Percentiles rank a stretch among this genome's conserved stretches.
phyloP scores from a whole-genome alignment of 768 basidiomycete genomes.

The Daedaleopsis nitida region DNA sequence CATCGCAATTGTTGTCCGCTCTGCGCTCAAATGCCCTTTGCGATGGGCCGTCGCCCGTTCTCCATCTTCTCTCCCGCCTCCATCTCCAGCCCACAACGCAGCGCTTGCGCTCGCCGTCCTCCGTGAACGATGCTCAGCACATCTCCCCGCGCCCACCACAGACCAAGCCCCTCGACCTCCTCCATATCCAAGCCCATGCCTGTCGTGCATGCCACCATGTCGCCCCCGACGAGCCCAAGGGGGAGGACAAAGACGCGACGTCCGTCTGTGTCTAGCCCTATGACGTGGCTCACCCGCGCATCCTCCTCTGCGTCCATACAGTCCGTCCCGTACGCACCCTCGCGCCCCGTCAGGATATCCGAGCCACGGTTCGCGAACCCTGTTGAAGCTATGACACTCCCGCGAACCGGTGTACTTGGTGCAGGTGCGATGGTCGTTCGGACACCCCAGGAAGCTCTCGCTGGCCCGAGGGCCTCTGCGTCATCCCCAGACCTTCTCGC shows the following conservation, averaged over 20 bases:
- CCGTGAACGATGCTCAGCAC: slow-evolving; percentile 14
- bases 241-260: slow-evolving; percentile 31
- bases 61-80: slow-evolving; percentile 4
- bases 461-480: slow-evolving; percentile 28
- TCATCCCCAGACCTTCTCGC: slow-evolving; percentile 19
- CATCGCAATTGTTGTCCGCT: slow-evolving; percentile 14
- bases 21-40: slow-evolving; percentile 18
- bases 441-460: slow-evolving; percentile 79
- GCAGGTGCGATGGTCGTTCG: slow-evolving; percentile 74
- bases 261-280: slow-evolving; percentile 42
- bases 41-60: neutral
- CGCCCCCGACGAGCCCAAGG: slow-evolving; percentile 32
- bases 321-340: slow-evolving; percentile 33
- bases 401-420: slow-evolving; percentile 58
- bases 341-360: slow-evolving; percentile 44
- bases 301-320: slow-evolving; percentile 34
- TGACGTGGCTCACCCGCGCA: slow-evolving; percentile 45
- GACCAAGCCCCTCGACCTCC: slow-evolving; percentile 13
- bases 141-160: slow-evolving; percentile 10
- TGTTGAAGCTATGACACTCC: slow-evolving; percentile 32
- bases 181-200: slow-evolving; percentile 24
- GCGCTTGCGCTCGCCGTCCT: slow-evolving; percentile 8
- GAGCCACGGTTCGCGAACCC: slow-evolving; percentile 43
- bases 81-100: slow-evolving; percentile 6
- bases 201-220: slow-evolving; percentile 20